Percentiles rank a stretch among this genome's conserved stretches.
phyloP scores from a whole-genome alignment of 495 filamentous ascomycete genomes.

The Halenospora varia region DNA sequence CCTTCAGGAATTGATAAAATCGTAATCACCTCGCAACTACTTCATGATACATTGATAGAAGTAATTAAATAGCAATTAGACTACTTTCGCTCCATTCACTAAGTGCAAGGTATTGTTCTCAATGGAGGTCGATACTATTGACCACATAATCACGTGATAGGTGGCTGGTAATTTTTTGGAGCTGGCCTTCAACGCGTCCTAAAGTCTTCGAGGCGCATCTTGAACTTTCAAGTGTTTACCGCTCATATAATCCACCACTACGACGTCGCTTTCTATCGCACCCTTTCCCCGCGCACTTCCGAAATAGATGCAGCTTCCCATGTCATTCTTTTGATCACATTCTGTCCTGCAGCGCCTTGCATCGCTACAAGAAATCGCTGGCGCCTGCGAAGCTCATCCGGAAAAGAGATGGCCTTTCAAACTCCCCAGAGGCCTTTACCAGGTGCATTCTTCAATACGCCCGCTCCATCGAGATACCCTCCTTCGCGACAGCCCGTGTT shows the following conservation, averaged over 20 bases:
- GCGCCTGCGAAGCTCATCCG: neutral
- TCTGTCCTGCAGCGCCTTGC: constrained; percentile 14
- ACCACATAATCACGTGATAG: constrained; percentile 13
- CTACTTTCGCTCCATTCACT: neutral
- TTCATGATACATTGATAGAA: no score
- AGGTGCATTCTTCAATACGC: constrained; percentile 71
- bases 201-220: constrained; percentile 21
- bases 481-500: constrained; percentile 40
- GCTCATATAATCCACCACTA: constrained; percentile 7
- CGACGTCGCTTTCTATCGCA: constrained; percentile 4
- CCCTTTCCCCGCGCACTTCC: neutral
- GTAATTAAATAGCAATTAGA: no score
- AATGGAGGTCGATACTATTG: neutral
- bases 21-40: no score
- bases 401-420: constrained; percentile 50
- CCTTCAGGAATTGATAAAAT: no score
- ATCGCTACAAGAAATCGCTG: constrained; percentile 3
- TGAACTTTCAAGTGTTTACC: constrained; percentile 17
- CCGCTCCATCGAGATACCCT: constrained; percentile 43
- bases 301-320: constrained; percentile 6
- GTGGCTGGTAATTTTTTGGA: constrained; percentile 7
- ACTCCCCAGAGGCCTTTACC: constrained; percentile 66
- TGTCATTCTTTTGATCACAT: constrained; percentile 18
- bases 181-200: neutral
- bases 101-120: neutral